Evolutionary conservation across 345 rosid genomes (phyloP).

Genomic region (Luvunga scandens): DNA sequence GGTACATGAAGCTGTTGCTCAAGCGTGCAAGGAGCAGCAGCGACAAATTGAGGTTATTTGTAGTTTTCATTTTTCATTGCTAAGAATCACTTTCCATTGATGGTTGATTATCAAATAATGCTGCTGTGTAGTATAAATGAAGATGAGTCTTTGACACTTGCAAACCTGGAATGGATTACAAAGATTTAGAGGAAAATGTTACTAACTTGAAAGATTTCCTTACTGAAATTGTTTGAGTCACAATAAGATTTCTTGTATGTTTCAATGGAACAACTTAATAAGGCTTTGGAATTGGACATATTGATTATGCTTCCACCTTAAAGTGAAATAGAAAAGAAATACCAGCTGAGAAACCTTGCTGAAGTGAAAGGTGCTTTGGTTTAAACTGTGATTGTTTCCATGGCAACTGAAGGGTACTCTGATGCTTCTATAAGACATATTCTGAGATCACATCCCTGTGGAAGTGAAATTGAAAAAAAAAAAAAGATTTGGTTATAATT

Average conservation of each 20-base stretch:
- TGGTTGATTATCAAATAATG: neutral
- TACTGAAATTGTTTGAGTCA: neutral
- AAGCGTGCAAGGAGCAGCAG: conserved; percentile 95
- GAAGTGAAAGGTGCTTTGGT: neutral
- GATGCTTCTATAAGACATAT: neutral
- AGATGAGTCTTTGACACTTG: neutral
- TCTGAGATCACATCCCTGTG: neutral
- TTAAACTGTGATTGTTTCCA: neutral
- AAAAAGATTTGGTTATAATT: neutral
- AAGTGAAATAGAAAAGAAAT: neutral
- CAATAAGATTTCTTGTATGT: neutral
- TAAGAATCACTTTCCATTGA: neutral
- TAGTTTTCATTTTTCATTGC: neutral
- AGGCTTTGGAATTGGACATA: neutral
- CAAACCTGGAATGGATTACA: neutral
- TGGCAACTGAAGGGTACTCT: neutral
- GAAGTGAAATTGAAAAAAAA: neutral
- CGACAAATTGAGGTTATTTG: conserved; percentile 81
- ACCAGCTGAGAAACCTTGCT: neutral
- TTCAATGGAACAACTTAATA: neutral
- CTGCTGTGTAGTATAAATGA: neutral
- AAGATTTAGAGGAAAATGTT: neutral
- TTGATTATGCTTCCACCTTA: neutral
- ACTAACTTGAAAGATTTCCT: too few species aligned
- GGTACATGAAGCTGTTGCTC: conserved; percentile 81